phyloP scores from a whole-genome alignment of 2,329 filamentous ascomycete species.

The Uncinocarpus reesii region DNA sequence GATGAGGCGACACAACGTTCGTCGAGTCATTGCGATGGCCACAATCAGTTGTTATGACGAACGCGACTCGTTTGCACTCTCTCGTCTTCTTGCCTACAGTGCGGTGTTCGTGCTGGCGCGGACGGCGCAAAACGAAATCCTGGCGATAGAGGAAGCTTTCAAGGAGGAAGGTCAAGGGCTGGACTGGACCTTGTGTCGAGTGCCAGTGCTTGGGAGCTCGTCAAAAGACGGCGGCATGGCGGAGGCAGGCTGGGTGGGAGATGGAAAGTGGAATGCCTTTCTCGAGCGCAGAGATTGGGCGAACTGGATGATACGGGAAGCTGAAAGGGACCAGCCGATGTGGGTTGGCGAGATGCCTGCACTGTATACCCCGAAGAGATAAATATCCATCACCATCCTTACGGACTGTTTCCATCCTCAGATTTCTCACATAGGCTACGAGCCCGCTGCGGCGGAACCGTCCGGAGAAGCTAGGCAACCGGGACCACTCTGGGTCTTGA shows the following conservation, averaged over 20 bases:
- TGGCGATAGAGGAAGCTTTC: conserved; percentile 15
- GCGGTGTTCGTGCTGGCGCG: conserved; percentile 12
- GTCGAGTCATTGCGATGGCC: conserved; percentile 28
- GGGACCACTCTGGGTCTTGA: too few species aligned
- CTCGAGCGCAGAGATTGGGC: conserved; percentile 17
- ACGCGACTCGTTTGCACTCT: conserved; percentile 21
- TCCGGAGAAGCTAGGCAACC: too few species aligned
- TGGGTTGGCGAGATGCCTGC: conserved; percentile 18
- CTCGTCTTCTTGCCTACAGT: conserved; percentile 15
- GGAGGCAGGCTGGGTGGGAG: conserved; percentile 17
- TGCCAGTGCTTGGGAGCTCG: conserved; percentile 13
- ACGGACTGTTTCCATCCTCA: too few species aligned
- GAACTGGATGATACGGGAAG: conserved; percentile 18
- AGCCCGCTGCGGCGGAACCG: too few species aligned
- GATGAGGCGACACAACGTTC: conserved; percentile 25
- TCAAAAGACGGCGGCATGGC: conserved; percentile 12
- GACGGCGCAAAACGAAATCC: conserved; percentile 12
- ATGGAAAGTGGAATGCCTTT: conserved; percentile 13
- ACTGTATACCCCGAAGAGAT: conserved; percentile 12
- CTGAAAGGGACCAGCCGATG: conserved; percentile 13
- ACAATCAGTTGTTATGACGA: conserved; percentile 24
- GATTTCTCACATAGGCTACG: too few species aligned
- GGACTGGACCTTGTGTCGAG: conserved; percentile 17
- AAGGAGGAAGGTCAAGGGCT: conserved; percentile 14
- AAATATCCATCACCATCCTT: too few species aligned